Percentiles rank a stretch among this genome's conserved stretches.
Evolutionary conservation across 2,329 filamentous ascomycete genomes (phyloP).

Genomic region (Penicillium sp.): DNA sequence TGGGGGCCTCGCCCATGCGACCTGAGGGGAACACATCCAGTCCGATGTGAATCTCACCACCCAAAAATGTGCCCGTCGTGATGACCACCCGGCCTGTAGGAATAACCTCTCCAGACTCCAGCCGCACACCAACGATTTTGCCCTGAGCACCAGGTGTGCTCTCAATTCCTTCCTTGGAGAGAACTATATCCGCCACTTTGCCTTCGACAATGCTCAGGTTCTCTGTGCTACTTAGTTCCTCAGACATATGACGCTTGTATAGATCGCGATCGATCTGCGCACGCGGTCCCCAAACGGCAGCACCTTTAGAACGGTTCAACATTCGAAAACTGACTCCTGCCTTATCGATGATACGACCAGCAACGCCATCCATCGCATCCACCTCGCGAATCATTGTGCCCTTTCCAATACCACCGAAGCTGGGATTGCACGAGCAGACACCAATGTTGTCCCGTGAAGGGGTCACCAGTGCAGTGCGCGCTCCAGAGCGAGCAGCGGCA

Average conservation of each 20-base stretch:
- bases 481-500: conserved; percentile 84
- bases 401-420: conserved; percentile 97
- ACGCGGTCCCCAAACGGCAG: conserved; percentile 93
- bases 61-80: conserved; percentile 92
- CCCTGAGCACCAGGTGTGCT: conserved; percentile 58
- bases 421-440: conserved; percentile 95
- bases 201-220: conserved; percentile 80
- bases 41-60: conserved; percentile 95
- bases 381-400: conserved; percentile 94
- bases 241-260: conserved; percentile 88
- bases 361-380: conserved; percentile 88
- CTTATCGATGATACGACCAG: conserved; percentile 87
- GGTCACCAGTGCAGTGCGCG: conserved; percentile 85
- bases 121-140: conserved; percentile 77
- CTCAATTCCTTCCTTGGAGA: conserved; percentile 57
- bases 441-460: conserved; percentile 86
- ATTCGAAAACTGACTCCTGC: conserved; percentile 92
- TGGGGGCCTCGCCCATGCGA: conserved; percentile 90
- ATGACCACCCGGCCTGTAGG: conserved; percentile 82
- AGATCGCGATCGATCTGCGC: conserved; percentile 92
- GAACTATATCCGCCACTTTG: conserved; percentile 88
- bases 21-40: conserved; percentile 82
- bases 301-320: conserved; percentile 85
- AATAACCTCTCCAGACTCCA: conserved; percentile 85
- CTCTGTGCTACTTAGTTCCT: conserved; percentile 75